These are phyloP conservation scores for Babesia bovis DNA, from an alignment of 169 alveolate genomes.

Conservation along the genomic window DNA sequence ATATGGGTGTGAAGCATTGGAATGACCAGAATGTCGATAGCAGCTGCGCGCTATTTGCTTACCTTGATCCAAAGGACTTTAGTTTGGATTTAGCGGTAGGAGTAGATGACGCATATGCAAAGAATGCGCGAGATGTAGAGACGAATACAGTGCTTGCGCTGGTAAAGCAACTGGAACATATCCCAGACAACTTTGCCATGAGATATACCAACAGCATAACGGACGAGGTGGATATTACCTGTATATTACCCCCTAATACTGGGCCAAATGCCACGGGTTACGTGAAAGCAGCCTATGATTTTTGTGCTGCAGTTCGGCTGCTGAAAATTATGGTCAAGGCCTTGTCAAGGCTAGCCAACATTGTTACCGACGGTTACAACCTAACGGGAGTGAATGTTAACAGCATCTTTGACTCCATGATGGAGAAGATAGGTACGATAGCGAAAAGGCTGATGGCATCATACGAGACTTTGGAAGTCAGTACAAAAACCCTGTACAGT, in stretches of 20 bases:
- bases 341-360: slow-evolving; percentile 3
- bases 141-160: not conserved
- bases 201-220: slow-evolving; percentile 5
- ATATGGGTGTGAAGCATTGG: slow-evolving; percentile 20
- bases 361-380: not conserved
- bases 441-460: not conserved
- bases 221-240: slow-evolving; percentile 19
- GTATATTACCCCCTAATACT: not conserved
- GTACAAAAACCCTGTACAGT: not conserved
- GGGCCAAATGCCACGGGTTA: not conserved
- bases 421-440: slow-evolving; percentile 13
- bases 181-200: not conserved
- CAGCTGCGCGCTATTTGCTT: slow-evolving; percentile 28
- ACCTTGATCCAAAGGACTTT: slow-evolving; percentile 28
- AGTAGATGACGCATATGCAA: not conserved
- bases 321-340: slow-evolving; percentile 18
- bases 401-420: not conserved
- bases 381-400: not conserved
- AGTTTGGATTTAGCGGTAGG: not conserved
- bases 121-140: slow-evolving; percentile 14
- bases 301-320: slow-evolving; percentile 8
- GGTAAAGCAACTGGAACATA: not conserved
- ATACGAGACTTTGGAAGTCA: not conserved
- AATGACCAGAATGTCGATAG: slow-evolving; percentile 7
- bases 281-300: slow-evolving; percentile 1